Conservation (phyloP, 2,329 filamentous ascomycete genomes). For the Aschersonia sp. region DNA sequence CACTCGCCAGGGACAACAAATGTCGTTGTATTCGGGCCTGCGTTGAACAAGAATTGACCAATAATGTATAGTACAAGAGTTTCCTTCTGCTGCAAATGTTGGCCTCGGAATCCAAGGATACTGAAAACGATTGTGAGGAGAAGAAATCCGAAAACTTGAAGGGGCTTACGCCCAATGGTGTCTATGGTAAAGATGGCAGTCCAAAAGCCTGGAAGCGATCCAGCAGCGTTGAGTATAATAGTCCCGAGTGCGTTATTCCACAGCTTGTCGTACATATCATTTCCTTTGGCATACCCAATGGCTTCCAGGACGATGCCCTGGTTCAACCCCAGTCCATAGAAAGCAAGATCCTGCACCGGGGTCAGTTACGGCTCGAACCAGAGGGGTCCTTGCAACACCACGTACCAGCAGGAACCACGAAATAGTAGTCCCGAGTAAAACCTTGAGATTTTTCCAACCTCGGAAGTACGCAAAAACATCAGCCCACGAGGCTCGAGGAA, state of each 20-base stretch:
- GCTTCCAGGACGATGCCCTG: constrained; percentile 55
- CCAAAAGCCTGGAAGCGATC: constrained; percentile 71
- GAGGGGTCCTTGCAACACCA: neutral
- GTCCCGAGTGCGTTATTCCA: constrained; percentile 64
- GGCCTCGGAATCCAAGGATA: constrained; percentile 45
- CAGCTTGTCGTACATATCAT: constrained; percentile 52
- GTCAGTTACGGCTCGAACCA: neutral
- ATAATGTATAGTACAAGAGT: constrained; percentile 49
- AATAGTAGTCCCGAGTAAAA: constrained; percentile 60
- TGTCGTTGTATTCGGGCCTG: constrained; percentile 51
- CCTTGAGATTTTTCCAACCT: constrained; percentile 54
- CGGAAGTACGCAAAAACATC: constrained; percentile 56
- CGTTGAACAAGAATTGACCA: constrained; percentile 54
- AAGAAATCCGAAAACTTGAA: constrained; percentile 51
- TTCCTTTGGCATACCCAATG: constrained; percentile 55
- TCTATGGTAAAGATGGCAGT: constrained; percentile 60
- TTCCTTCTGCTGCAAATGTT: constrained; percentile 29
- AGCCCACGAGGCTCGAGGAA: constrained; percentile 54
- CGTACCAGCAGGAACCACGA: constrained; percentile 66
- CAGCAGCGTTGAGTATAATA: constrained; percentile 63
- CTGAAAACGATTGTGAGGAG: constrained; percentile 48
- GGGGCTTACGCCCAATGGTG: constrained; percentile 61
- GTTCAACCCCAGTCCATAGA: constrained; percentile 62
- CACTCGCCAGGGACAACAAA: constrained; percentile 52
- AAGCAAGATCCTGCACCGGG: constrained; percentile 41